Conservation (phyloP, 805 yeast genomes). For the Candida orba region DNA sequence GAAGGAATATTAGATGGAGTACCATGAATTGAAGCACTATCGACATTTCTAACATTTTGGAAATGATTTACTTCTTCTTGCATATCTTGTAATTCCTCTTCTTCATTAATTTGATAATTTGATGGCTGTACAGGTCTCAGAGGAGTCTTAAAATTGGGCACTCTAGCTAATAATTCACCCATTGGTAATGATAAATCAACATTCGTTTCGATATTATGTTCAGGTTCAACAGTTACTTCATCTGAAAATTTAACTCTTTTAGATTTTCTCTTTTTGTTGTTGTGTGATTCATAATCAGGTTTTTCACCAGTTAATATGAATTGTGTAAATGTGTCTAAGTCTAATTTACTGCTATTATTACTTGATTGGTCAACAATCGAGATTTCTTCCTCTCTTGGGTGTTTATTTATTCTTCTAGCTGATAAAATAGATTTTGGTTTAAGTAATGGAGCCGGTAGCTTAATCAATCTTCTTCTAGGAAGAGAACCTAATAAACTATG, state of each 20-base stretch:
- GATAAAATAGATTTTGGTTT: slow-evolving; percentile 73
- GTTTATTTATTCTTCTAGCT: slow-evolving; percentile 47
- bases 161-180: slow-evolving; percentile 56
- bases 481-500: slow-evolving; percentile 47
- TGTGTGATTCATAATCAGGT: slow-evolving; percentile 34
- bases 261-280: slow-evolving; percentile 29
- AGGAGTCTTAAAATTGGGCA: slow-evolving; percentile 26
- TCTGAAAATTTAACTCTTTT: slow-evolving; percentile 73
- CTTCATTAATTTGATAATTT: slow-evolving; percentile 46
- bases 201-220: slow-evolving; percentile 4
- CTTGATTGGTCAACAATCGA: slow-evolving; percentile 17
- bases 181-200: slow-evolving; percentile 65
- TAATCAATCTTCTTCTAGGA: slow-evolving; percentile 49
- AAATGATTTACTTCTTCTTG: slow-evolving; percentile 69
- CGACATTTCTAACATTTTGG: slow-evolving; percentile 65
- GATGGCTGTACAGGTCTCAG: slow-evolving; percentile 6
- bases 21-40: slow-evolving; percentile 69
- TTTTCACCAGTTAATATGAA: slow-evolving; percentile 77
- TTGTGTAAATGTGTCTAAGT: slow-evolving; percentile 80
- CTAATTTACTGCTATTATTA: slow-evolving; percentile 38
- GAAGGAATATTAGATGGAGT: slow-evolving; percentile 48
- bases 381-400: slow-evolving; percentile 31
- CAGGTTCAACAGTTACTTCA: slow-evolving; percentile 32
- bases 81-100: slow-evolving; percentile 65
- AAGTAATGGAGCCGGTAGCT: slow-evolving; percentile 58